Evolutionary conservation across 1,284 basidiomycete species (phyloP).

Genomic region (Ceratobasidium sp.): DNA sequence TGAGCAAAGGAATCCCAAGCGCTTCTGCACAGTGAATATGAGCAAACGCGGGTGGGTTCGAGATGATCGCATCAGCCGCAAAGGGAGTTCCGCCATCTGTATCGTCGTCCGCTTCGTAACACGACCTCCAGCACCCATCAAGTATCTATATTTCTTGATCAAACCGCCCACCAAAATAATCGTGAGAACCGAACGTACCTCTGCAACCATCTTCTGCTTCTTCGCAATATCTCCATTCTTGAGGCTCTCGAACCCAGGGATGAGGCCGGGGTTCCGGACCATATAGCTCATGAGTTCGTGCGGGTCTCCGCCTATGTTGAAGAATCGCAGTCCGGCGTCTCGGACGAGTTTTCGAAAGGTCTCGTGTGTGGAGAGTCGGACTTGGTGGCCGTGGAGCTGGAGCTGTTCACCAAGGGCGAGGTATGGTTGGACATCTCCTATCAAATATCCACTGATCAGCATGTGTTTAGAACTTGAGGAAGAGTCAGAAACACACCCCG

Average conservation of each 20-base stretch:
- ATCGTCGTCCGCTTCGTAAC: constrained; percentile 60
- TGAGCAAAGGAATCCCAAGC: constrained; percentile 65
- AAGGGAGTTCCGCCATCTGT: constrained; percentile 60
- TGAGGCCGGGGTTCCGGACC: constrained; percentile 66
- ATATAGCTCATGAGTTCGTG: constrained; percentile 69
- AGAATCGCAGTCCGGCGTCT: constrained; percentile 65
- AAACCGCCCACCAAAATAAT: not conserved
- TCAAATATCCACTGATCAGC: not conserved
- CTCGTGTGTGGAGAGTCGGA: constrained; percentile 72
- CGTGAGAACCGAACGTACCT: constrained; percentile 48
- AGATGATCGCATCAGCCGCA: constrained; percentile 70
- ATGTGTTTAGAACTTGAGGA: not conserved
- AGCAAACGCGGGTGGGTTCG: constrained; percentile 70
- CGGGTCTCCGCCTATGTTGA: constrained; percentile 67
- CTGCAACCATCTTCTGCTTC: constrained; percentile 61
- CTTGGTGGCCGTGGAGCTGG: constrained; percentile 65
- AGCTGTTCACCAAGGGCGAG: constrained; percentile 70
- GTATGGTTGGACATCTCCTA: constrained; percentile 77
- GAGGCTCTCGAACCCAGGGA: constrained; percentile 61
- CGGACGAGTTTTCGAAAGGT: constrained; percentile 68
- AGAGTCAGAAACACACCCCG: not conserved
- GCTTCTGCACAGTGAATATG: constrained; percentile 73
- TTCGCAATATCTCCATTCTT: constrained; percentile 62
- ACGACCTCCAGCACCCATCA: constrained; percentile 66
- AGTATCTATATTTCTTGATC: constrained; percentile 61